Percentiles rank a stretch among this genome's conserved stretches.
Conservation (phyloP, 1,139 yeast species). For the Williopsis jadinii region DNA sequence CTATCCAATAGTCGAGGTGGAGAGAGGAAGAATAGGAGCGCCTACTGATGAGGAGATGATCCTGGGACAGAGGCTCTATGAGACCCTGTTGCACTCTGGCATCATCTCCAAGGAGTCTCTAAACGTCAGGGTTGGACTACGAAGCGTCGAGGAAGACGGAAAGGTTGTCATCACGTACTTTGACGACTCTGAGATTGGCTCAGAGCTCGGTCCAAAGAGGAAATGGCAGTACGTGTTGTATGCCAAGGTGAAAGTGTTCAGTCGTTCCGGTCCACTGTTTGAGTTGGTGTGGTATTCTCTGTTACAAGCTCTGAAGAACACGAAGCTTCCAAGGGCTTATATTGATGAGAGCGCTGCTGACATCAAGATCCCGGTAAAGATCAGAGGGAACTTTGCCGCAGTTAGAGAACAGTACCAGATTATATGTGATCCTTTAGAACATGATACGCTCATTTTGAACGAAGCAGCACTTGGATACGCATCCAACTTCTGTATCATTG, state of each 20-base stretch:
- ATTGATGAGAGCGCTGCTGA: constrained; percentile 50
- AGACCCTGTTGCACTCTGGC: constrained; percentile 48
- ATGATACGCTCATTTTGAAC: constrained; percentile 31
- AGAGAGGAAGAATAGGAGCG: constrained; percentile 70
- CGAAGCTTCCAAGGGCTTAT: constrained; percentile 61
- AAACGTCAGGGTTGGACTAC: constrained; percentile 45
- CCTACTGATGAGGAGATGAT: constrained; percentile 92
- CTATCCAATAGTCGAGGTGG: constrained; percentile 76
- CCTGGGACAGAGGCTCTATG: constrained; percentile 61
- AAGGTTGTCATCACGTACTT: constrained; percentile 34
- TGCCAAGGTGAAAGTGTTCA: constrained; percentile 72
- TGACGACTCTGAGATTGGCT: constrained; percentile 25
- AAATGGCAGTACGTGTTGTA: constrained; percentile 58
- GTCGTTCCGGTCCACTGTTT: constrained; percentile 74
- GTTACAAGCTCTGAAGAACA: constrained; percentile 52
- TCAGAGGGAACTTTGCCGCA: constrained; percentile 44
- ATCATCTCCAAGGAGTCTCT: constrained; percentile 41
- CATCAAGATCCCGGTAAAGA: constrained; percentile 43
- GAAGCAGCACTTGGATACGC: constrained; percentile 36
- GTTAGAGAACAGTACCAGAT: constrained; percentile 37
- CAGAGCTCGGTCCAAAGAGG: constrained; percentile 31
- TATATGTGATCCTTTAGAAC: constrained; percentile 35
- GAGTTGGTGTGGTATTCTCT: constrained; percentile 74
- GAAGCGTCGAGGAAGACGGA: constrained; percentile 36
- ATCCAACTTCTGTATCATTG: constrained; percentile 61